phyloP scores from a whole-genome alignment of 306 rosid species.

The Cyamopsis tetragonoloba region DNA sequence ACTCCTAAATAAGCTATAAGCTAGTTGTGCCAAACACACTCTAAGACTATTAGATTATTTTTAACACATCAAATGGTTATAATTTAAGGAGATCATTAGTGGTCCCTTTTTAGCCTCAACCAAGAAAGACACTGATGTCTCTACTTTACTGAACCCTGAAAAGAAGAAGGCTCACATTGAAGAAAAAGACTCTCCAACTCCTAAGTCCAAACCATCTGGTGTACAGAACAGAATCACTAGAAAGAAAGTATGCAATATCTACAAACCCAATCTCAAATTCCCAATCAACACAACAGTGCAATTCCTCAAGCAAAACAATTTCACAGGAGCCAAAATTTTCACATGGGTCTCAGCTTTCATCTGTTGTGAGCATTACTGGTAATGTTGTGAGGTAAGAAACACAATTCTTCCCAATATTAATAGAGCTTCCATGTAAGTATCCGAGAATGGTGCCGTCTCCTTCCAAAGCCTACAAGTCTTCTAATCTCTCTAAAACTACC shows the following conservation, averaged over 20 bases:
- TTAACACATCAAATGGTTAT: no score
- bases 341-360: not conserved
- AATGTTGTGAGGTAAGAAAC: not conserved
- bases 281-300: not conserved
- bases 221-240: not conserved
- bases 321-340: constrained; percentile 7
- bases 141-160: not conserved
- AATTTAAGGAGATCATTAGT: no score
- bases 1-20: no score
- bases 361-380: not conserved
- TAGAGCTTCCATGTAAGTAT: constrained; percentile 31
- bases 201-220: not conserved
- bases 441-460: constrained; percentile 30
- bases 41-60: no score
- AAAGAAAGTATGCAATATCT: constrained; percentile 1
- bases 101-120: no score
- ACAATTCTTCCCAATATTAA: constrained; percentile 11
- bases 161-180: not conserved
- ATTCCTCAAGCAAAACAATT: not conserved
- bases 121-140: not conserved
- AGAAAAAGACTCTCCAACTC: not conserved
- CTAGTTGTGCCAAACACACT: no score
- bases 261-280: not conserved
- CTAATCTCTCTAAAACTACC: constrained; percentile 57
- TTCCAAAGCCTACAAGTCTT: constrained; percentile 45